Conservation (phyloP, 495 filamentous ascomycete genomes). For the Daldinia childiae region DNA sequence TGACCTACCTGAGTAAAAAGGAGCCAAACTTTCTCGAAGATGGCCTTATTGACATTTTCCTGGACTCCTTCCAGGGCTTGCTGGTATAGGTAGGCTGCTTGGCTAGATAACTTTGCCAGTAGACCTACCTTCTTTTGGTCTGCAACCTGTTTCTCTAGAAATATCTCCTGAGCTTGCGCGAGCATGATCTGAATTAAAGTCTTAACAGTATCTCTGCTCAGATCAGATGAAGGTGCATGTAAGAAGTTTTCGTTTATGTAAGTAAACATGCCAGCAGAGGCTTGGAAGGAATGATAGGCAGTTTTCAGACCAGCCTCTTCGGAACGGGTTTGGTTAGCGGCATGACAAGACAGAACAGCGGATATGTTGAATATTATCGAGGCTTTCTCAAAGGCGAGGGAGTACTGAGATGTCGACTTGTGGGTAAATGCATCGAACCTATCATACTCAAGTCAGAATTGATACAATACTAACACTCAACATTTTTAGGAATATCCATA, state of each 20-base stretch:
- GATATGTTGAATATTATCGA: constrained; percentile 99
- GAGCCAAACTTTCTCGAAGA: constrained; percentile 97
- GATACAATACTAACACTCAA: neutral
- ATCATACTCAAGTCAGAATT: constrained; percentile 39
- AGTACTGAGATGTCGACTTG: constrained; percentile 94
- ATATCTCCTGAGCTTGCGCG: constrained; percentile 95
- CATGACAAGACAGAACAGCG: constrained; percentile 94
- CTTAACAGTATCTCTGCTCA: constrained; percentile 95
- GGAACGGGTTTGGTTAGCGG: constrained; percentile 88
- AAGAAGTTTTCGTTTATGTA: constrained; percentile 99
- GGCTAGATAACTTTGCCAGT: constrained; percentile 90
- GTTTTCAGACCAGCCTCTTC: constrained; percentile 95
- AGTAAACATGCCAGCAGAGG: constrained; percentile 98
- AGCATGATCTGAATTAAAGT: constrained; percentile 91
- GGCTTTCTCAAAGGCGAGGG: constrained; percentile 96
- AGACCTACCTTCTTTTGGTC: constrained; percentile 94
- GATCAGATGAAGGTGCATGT: constrained; percentile 92
- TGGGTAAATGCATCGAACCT: constrained; percentile 99
- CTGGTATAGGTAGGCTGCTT: constrained; percentile 85
- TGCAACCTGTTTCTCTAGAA: constrained; percentile 93
- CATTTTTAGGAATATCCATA: constrained; percentile 53
- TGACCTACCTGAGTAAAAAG: constrained; percentile 75
- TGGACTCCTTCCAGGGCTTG: constrained; percentile 90
- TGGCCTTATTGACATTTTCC: constrained; percentile 88
- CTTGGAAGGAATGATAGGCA: constrained; percentile 98